Evolutionary conservation across 2,329 filamentous ascomycete genomes (phyloP).

Genomic region (Talaromyces amestolkiae): DNA sequence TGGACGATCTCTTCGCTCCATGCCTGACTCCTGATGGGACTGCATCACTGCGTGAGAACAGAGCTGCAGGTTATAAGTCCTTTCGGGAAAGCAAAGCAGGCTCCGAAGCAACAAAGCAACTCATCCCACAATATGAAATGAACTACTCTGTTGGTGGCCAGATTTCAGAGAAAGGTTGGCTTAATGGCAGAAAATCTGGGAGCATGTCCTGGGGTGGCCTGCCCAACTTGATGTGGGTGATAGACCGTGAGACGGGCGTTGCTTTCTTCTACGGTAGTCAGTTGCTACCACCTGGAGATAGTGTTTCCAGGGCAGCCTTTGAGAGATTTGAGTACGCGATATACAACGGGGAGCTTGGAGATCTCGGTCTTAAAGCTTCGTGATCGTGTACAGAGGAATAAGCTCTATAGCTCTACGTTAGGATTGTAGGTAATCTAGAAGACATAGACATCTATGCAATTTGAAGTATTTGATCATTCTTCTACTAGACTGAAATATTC

Average conservation of each 20-base stretch:
- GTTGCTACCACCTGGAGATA: slow-evolving; percentile 7
- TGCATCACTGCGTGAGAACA: not conserved
- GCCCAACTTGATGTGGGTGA: slow-evolving; percentile 9
- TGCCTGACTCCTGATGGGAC: slow-evolving; percentile 4
- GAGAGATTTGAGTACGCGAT: slow-evolving; percentile 16
- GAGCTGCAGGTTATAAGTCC: not conserved
- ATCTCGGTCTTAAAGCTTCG: not conserved
- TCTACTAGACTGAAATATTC: too few relatives aligned
- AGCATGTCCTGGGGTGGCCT: slow-evolving; percentile 14
- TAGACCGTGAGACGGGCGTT: slow-evolving; percentile 13
- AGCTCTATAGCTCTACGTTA: not conserved
- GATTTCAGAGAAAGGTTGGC: slow-evolving; percentile 11
- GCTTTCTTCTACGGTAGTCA: slow-evolving; percentile 9
- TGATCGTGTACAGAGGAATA: not conserved
- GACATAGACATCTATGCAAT: not conserved
- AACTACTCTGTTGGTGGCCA: slow-evolving; percentile 12
- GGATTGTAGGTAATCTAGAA: not conserved
- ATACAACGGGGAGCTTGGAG: slow-evolving; percentile 13
- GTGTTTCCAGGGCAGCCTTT: not conserved
- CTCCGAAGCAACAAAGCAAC: not conserved
- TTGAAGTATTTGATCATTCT: not conserved
- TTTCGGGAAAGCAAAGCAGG: slow-evolving; percentile 14
- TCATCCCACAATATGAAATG: slow-evolving; percentile 6
- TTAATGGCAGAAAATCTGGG: slow-evolving; percentile 9
- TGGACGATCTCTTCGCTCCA: slow-evolving; percentile 9